Base-by-base conservation (phyloP, 192 early-diverging fungal genomes). In the Gaertneriomyces sp. region DNA sequence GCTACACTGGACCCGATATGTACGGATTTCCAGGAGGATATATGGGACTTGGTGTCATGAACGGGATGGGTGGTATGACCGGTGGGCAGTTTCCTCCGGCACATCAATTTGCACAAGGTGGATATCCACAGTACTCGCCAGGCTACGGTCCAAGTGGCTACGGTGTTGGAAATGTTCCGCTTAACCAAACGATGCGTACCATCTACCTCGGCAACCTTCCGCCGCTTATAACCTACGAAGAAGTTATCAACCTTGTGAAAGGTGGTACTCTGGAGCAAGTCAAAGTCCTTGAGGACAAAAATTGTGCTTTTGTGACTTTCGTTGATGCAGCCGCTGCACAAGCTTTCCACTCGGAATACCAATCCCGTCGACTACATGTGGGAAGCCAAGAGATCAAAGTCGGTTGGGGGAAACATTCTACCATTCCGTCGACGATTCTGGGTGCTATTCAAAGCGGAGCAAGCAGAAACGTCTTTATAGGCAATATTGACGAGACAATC, bases 121-220 rank as follows among this genome's bases (percentile, higher is more conserved):
- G 55, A 39, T 38, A 41, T 4, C 7, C 43, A 6, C 55, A 58
- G 49, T 68, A 53, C 45, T 53, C 11, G 10, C n/a, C 44, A 12
- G 50, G 45, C 4, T 59, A 14, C 53, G 47, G 50, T 14, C 65
- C 14, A 3, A 51, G n/a, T 42, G 65, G 68, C 7, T 43, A 39
- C 43, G 59, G 45, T 51, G 25, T 50, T 25, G 43, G 71, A 10
- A 51, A 49, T 7, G 50, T 53, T 58, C 53, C 46, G 1, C 55
- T 58, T 42, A 61, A 61, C 44, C 60, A 61, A 60, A 74, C 81
- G 14, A 81, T 76, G 53, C 84, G 91, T 41, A 95, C 93, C 4
- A 73, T 95, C 10, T 95, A 93, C 69, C 66, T 95, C 42, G 93
- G 93, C 50, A 89, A 91, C 58, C 66, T 95, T 11, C 85, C 91